These are phyloP conservation scores for Stentor coeruleus DNA, from an alignment of 73 alveolate genomes.

Conservation along the genomic window DNA sequence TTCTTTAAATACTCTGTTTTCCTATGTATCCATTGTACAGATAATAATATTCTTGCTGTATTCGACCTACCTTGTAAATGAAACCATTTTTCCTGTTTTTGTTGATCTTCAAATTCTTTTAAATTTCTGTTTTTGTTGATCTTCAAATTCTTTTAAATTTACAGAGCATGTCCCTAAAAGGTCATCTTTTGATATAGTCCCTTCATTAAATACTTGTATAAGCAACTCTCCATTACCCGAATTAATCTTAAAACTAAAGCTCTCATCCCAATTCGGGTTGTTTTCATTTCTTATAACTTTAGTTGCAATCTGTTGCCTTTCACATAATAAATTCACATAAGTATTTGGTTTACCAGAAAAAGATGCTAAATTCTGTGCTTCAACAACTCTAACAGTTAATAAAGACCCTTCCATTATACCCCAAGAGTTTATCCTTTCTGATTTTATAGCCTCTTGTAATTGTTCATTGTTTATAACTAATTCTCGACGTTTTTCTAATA, in stretches of 20 bases:
- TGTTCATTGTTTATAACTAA: conserved; percentile 25
- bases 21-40: background rate
- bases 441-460: conserved; percentile 37
- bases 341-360: conserved; percentile 46
- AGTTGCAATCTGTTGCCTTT: conserved; percentile 30
- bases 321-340: conserved; percentile 34
- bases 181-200: conserved; percentile 43
- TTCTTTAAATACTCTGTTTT: too few species aligned
- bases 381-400: conserved; percentile 46
- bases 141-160: too few species aligned
- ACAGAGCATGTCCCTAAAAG: conserved; percentile 41
- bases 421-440: conserved; percentile 40
- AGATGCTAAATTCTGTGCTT: conserved; percentile 49
- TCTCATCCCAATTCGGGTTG: conserved; percentile 61
- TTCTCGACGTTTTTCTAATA: conserved; percentile 25
- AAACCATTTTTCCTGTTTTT: conserved; percentile 44
- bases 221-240: conserved; percentile 37
- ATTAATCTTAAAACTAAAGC: conserved; percentile 41
- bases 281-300: conserved; percentile 26
- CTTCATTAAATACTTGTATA: conserved; percentile 39
- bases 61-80: conserved; percentile 22
- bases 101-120: conserved; percentile 40
- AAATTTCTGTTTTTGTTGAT: too few species aligned
- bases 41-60: background rate
- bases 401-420: conserved; percentile 42